Conservation (phyloP, 805 yeast genomes). For the Candida odintsovae region DNA sequence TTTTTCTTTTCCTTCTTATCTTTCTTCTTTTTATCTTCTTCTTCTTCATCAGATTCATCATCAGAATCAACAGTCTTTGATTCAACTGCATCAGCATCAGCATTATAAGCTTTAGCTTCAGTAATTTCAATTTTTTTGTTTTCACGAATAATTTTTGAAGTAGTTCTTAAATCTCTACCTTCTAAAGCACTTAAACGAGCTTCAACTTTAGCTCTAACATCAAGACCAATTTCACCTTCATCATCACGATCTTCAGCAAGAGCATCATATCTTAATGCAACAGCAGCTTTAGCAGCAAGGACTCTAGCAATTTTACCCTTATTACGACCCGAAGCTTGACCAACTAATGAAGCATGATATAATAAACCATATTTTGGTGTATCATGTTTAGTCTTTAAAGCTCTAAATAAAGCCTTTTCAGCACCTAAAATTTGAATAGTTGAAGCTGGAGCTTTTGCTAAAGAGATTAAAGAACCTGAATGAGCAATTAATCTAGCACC, state of each 20-base stretch:
- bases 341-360: conserved; percentile 95
- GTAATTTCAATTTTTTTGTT: conserved; percentile 82
- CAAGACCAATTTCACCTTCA: conserved; percentile 87
- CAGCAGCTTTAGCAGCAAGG: conserved; percentile 97
- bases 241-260: conserved; percentile 96
- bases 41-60: conserved; percentile 33
- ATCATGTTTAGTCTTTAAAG: conserved; percentile 96
- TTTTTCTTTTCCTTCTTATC: conserved; percentile 31
- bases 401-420: conserved; percentile 97
- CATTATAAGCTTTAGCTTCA: conserved; percentile 85
- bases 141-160: conserved; percentile 75
- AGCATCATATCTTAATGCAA: conserved; percentile 94
- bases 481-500: conserved; percentile 98
- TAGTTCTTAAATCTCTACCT: conserved; percentile 93
- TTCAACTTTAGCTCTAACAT: conserved; percentile 90
- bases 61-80: conserved; percentile 33
- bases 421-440: conserved; percentile 98
- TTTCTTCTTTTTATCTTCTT: conserved; percentile 30
- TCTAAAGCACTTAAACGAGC: conserved; percentile 90
- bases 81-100: conserved; percentile 81
- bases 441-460: conserved; percentile 98
- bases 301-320: conserved; percentile 99
- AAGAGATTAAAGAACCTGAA: conserved; percentile 88
- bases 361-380: conserved; percentile 97
- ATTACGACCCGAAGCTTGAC: conserved; percentile 96